Conservation (phyloP, 805 yeast species). For the Blastobotrys robertii region DNA sequence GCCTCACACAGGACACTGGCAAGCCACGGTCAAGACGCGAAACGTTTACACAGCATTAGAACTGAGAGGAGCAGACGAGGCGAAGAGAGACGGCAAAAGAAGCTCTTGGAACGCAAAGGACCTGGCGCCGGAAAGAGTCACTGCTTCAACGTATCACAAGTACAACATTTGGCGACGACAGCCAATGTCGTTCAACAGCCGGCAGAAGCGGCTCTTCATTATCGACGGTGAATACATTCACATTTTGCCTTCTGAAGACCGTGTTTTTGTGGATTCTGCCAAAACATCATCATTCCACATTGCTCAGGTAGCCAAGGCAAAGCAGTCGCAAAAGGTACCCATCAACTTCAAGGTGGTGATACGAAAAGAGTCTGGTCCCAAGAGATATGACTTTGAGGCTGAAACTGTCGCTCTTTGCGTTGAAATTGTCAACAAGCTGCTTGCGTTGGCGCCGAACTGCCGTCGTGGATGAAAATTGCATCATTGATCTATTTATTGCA, state of each 20-base stretch:
- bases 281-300: conserved; percentile 85
- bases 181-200: conserved; percentile 68
- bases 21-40: conserved; percentile 1
- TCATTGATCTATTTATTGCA: background rate
- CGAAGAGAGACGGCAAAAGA: conserved; percentile 1
- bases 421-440: conserved; percentile 68
- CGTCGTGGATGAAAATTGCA: background rate
- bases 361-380: conserved; percentile 55
- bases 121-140: conserved; percentile 15
- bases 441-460: conserved; percentile 47
- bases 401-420: conserved; percentile 46
- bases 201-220: conserved; percentile 75
- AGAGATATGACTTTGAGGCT: conserved; percentile 84
- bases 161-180: conserved; percentile 87
- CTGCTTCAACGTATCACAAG: conserved; percentile 57
- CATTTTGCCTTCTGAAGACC: conserved; percentile 75
- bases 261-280: conserved; percentile 58
- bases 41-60: conserved; percentile 9
- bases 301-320: conserved; percentile 62
- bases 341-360: conserved; percentile 75
- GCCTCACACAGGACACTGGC: conserved; percentile 12
- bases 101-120: conserved; percentile 2
- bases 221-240: conserved; percentile 93
- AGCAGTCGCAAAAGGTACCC: conserved; percentile 68
- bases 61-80: conserved; percentile 9